Conservation (phyloP, 1,284 basidiomycete genomes). For the Mycosarcoma maydis region DNA sequence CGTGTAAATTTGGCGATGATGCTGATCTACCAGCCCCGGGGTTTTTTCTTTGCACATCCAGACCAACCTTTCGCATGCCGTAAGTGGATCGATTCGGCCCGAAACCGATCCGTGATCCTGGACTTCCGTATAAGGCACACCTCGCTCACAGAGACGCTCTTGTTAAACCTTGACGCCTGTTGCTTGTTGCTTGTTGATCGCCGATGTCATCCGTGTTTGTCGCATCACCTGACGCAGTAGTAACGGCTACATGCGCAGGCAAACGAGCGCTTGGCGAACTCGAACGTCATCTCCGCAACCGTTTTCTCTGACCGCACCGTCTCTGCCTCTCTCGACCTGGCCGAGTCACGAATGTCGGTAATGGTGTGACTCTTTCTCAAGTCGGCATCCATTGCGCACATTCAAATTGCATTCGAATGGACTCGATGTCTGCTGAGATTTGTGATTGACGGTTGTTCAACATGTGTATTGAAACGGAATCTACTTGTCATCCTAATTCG, state of each 20-base stretch:
- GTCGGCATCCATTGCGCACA: not conserved
- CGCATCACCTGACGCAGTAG: not conserved
- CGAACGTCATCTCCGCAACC: not conserved
- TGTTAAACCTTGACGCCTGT: too few species aligned
- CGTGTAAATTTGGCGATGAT: too few species aligned
- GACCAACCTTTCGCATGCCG: not conserved
- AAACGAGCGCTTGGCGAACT: not conserved
- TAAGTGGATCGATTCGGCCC: too few species aligned
- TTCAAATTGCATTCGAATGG: too few species aligned
- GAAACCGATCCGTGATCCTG: too few species aligned
- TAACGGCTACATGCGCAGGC: conserved; percentile 12
- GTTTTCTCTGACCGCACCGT: not conserved
- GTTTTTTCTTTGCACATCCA: not conserved
- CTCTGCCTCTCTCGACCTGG: not conserved
- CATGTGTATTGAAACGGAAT: not conserved
- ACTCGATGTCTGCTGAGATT: not conserved
- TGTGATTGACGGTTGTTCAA: too few species aligned
- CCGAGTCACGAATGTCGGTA: not conserved
- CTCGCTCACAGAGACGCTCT: too few species aligned
- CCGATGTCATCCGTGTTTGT: not conserved
- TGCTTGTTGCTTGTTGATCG: too few species aligned
- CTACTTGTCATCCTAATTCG: conserved; percentile 24
- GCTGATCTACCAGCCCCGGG: too few species aligned
- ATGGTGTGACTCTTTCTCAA: not conserved
- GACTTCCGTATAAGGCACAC: too few species aligned